These are phyloP conservation scores for Phytophthora colocasiae DNA, from an alignment of 352 stramenopile genomes.

Conservation along the genomic window DNA sequence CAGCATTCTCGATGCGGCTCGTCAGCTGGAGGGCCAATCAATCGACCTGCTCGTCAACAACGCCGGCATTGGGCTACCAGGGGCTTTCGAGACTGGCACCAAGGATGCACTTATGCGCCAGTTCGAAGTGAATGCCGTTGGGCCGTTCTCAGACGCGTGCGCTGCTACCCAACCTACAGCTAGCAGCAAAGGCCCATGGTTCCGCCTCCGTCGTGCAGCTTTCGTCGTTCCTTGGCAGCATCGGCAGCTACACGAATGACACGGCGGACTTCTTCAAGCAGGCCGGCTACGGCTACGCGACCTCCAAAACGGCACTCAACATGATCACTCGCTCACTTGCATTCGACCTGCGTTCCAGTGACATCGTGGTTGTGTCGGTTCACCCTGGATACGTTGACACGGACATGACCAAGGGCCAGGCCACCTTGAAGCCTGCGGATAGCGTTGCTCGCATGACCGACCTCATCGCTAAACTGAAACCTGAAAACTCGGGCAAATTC, in stretches of 20 bases:
- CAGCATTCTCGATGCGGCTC: constrained; percentile 39
- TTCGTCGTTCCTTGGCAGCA: constrained; percentile 56
- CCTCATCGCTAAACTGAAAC: constrained; percentile 36
- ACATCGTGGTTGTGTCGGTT: constrained; percentile 4
- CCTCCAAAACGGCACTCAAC: constrained; percentile 38
- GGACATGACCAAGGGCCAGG: constrained; percentile 39
- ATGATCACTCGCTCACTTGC: too few species aligned
- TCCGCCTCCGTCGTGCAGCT: constrained; percentile 44
- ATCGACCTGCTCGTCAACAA: constrained; percentile 74
- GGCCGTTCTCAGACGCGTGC: constrained; percentile 50
- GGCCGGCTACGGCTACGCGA: constrained; percentile 58
- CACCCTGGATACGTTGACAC: constrained; percentile 60
- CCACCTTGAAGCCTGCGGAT: constrained; percentile 31
- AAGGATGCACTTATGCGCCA: constrained; percentile 48
- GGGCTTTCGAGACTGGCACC: constrained; percentile 29
- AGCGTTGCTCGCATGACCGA: constrained; percentile 39
- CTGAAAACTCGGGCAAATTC: constrained; percentile 41
- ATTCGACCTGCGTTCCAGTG: too few species aligned
- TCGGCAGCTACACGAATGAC: constrained; percentile 19
- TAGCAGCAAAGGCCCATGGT: constrained; percentile 36
- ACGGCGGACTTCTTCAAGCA: constrained; percentile 22
- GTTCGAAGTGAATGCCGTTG: constrained; percentile 22
- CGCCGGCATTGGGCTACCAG: constrained; percentile 44
- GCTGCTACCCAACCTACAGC: constrained; percentile 48
- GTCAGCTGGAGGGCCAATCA: constrained; percentile 41